Base-by-base conservation (phyloP, 2,329 filamentous ascomycete species). In the Leptosphaerulina australis region DNA sequence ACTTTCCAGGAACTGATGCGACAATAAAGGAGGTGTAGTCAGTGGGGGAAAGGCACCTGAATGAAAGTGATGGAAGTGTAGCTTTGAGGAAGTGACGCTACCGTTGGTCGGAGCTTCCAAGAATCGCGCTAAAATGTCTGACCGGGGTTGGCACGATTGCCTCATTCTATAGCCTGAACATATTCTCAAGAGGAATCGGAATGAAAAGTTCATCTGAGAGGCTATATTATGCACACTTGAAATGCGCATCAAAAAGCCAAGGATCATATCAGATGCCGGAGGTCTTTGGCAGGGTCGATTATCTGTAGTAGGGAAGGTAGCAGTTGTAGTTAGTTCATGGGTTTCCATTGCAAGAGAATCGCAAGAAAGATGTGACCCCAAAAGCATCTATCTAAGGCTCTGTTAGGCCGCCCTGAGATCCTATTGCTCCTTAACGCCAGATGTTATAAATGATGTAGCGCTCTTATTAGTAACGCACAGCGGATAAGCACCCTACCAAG, bases 341-440 rank as follows among this genome's bases (percentile, higher is more conserved):
- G 24, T 6, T 25, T 25, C 14, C 15, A n/a, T 41, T 22, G 41
- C 37, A 25, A 29, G 15, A 8, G 5, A 18, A 4, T 31, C 40
- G 48, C 40, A 25, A 34, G 14, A 36, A 7, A 18, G 33, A 28
- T 41, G 2, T 25, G 5, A 11, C 25, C 37, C 43, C 31, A 31
- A 43, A 36, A 10, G 8, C 37, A 33, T 33, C 29, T 5, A 5
- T 51, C 31, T 37, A 46, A 12, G 26, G 35, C 18, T 46, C 36
- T 24, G 43, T 5, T 15, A 21, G 38, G 48, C 48, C 24, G 11
- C 28, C 25, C 31, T 46, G 15, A 51, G 37, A 26, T 46, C 36
- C 48, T n/a, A n/a, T 20, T 43, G 46, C 29, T 38, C 48, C 40
- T n/a, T 28, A 51, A 51, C 48, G 48, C 48, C 48, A 46, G 31